phyloP scores from a whole-genome alignment of 1,139 yeast species.

The Oligophagozyma castellii region DNA sequence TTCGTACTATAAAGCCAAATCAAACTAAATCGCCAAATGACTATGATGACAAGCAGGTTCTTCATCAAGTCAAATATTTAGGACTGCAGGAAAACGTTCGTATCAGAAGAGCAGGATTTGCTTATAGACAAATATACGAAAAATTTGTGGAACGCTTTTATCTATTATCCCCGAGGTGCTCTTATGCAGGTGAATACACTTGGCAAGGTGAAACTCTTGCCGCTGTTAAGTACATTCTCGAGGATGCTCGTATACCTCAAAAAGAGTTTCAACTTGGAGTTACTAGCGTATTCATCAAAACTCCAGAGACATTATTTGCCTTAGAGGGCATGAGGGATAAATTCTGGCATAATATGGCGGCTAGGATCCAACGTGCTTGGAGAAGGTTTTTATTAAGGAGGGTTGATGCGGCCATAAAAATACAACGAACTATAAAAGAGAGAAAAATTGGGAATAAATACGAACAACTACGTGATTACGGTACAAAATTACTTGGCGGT shows the following conservation, averaged over 20 bases:
- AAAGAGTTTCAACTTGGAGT: conserved; percentile 87
- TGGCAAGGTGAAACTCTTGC: conserved; percentile 82
- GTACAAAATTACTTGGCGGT: conserved; percentile 53
- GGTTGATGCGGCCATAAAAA: conserved; percentile 72
- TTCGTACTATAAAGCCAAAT: conserved; percentile 95
- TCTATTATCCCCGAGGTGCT: conserved; percentile 73
- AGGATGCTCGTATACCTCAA: conserved; percentile 66
- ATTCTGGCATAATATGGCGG: conserved; percentile 98
- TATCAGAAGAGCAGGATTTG: conserved; percentile 97
- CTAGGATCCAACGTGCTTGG: conserved; percentile 95
- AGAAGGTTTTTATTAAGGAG: conserved; percentile 69
- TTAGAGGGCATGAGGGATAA: conserved; percentile 93
- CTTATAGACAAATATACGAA: conserved; percentile 93
- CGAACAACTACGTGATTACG: conserved; percentile 75
- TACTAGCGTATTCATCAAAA: conserved; percentile 84
- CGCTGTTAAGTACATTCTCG: conserved; percentile 69
- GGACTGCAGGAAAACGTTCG: conserved; percentile 96
- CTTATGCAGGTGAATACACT: conserved; percentile 96
- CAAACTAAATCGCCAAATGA: conserved; percentile 89
- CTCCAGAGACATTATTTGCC: conserved; percentile 94
- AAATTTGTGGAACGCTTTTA: conserved; percentile 96
- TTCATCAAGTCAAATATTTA: conserved; percentile 90
- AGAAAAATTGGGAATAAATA: conserved; percentile 70
- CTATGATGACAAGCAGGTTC: conserved; percentile 76
- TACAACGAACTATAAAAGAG: conserved; percentile 79